Percentiles rank a stretch among this genome's conserved stretches.
Conservation (phyloP, 257 asterid species). For the Fraxinus excelsior region DNA sequence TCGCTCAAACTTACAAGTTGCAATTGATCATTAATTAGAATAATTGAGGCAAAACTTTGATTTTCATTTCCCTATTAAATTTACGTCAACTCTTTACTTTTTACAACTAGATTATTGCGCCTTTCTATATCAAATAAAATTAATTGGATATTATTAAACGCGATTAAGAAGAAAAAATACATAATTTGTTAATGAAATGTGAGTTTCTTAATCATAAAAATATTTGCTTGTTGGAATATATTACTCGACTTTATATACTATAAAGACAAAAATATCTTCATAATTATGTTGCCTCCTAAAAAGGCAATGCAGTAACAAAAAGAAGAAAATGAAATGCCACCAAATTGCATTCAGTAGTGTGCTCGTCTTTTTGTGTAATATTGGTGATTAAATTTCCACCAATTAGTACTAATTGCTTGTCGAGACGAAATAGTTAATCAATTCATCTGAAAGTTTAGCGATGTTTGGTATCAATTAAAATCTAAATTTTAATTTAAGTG, state of each 20-base stretch:
- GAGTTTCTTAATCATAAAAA: conserved; percentile 11
- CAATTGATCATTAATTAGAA: neutral
- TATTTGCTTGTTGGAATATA: conserved; percentile 11
- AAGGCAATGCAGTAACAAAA: neutral
- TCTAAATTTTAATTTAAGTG: too few relatives aligned
- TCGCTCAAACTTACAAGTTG: neutral
- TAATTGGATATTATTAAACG: too few relatives aligned
- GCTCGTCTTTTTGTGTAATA: neutral
- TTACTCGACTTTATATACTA: neutral
- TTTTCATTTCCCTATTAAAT: neutral
- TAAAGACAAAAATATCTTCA: conserved; percentile 14
- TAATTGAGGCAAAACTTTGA: neutral
- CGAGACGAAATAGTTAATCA: too few relatives aligned
- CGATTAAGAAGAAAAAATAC: too few relatives aligned
- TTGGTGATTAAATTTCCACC: too few relatives aligned
- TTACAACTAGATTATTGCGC: too few relatives aligned
- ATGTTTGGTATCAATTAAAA: too few relatives aligned
- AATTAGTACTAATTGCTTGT: too few relatives aligned
- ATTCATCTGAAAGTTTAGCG: too few relatives aligned
- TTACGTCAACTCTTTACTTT: neutral
- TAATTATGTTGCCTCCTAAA: neutral
- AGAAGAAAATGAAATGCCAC: neutral
- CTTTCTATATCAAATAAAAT: too few relatives aligned
- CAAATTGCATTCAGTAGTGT: neutral
- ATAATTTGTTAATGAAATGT: neutral